Evolutionary conservation across 1,139 yeast genomes (phyloP), one percentile per base, ranked within the genome.

Genomic region (Candida neerlandica): DNA sequence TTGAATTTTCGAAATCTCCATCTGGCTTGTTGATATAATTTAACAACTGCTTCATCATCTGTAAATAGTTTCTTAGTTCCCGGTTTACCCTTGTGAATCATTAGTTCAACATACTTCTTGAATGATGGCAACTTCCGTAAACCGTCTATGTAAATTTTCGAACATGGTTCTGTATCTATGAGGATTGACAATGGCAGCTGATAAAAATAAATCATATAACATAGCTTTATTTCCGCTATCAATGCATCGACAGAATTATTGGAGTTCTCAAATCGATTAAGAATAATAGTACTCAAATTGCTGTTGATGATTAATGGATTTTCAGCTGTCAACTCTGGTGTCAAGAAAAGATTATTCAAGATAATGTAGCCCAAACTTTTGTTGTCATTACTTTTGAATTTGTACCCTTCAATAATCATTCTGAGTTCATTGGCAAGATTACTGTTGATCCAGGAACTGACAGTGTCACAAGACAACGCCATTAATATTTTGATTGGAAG

Each of bases 181-280:
- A 77, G 70, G 0, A 80, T 65, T 0, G 87, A 74, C 48, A 85
- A 75, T 1, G 94, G 90, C 67, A 84, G 86, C 51, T 81, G 84
- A 60, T 80, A 87, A 62, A 82, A 88, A 59, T 85, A 86, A 4
- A 85, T 77, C 89, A 89, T 85, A 58, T 84, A 75, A 26, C 85
- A 70, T 52, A 86, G 73, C 57, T 84, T 85, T 55, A 89, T 67
- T 43, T 80, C 77, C 14, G 81, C 66, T 7, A 79, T 67, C 46
- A 80, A 69, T 14, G 80, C 73, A 57, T 85, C 87, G 43, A 84
- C 75, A 21, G 80, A 75, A 52, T 74, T 75, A 53, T 74, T 75
- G 29, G 77, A 76, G 66, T 68, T 66, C 46, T 68, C 67, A 52
- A 75, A 75, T 41, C 80, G 58, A 30, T 64, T 64, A 41, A 71